These are phyloP conservation scores for Acacia crassicarpa DNA, from an alignment of 306 rosid genomes.

Conservation along the genomic window DNA sequence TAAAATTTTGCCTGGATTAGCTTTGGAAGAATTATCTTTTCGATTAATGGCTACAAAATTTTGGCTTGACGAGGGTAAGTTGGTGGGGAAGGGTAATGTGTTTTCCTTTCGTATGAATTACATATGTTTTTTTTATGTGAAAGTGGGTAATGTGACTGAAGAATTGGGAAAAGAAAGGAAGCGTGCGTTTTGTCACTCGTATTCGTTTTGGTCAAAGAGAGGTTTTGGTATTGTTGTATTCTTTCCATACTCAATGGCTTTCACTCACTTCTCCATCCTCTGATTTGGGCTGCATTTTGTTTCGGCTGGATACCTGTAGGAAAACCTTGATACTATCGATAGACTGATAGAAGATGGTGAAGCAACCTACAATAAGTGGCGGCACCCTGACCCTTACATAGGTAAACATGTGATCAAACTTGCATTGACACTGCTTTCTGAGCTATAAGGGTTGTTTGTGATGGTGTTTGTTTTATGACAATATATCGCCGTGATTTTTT, in stretches of 20 bases:
- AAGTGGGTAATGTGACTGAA: neutral
- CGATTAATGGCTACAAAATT: neutral
- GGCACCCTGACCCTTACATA: constrained; percentile 97
- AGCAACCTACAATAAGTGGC: constrained; percentile 78
- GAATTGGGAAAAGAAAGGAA: neutral
- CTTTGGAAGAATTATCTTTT: neutral
- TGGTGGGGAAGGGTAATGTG: neutral
- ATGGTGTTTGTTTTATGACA: neutral
- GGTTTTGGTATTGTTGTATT: neutral
- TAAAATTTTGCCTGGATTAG: neutral
- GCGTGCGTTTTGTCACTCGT: neutral
- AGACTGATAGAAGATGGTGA: constrained; percentile 71
- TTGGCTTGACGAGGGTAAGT: neutral
- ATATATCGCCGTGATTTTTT: neutral
- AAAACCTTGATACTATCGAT: constrained; percentile 85
- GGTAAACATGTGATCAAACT: constrained; percentile 45
- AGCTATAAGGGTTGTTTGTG: neutral
- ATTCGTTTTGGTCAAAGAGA: neutral
- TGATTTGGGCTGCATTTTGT: constrained; percentile 20
- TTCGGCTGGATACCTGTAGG: constrained; percentile 43
- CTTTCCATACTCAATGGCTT: too few relatives aligned
- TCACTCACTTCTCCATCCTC: neutral
- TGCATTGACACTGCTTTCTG: neutral
- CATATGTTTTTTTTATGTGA: neutral
- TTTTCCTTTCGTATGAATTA: neutral